Percentiles rank a stretch among this genome's conserved stretches.
phyloP scores from a whole-genome alignment of 352 stramenopile genomes.

The Elongisporangium prolatum region DNA sequence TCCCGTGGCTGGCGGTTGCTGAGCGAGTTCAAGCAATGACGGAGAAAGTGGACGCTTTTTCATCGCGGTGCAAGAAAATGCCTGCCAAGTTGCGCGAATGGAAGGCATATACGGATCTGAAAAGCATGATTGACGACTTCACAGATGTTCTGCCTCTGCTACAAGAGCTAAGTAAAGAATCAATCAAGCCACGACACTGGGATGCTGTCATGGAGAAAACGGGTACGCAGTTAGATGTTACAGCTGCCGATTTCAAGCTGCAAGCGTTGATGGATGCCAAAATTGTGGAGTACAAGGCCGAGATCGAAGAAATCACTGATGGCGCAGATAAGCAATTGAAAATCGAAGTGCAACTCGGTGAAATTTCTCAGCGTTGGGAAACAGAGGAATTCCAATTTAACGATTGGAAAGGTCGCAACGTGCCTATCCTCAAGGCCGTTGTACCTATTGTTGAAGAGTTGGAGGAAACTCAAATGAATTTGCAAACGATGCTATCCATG shows the following conservation, averaged over 20 bases:
- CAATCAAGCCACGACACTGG: conserved; percentile 96
- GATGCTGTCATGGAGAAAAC: conserved; percentile 96
- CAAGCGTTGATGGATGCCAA: conserved; percentile 93
- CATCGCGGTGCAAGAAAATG: conserved; percentile 96
- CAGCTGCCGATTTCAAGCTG: conserved; percentile 94
- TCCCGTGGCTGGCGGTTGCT: conserved; percentile 93
- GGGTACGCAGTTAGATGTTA: conserved; percentile 91
- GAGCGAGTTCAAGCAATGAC: conserved; percentile 94
- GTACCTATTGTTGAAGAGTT: conserved; percentile 96
- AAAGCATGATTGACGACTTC: conserved; percentile 98
- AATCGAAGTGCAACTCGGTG: conserved; percentile 93
- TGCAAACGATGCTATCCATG: conserved; percentile 98
- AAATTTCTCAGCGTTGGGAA: conserved; percentile 94
- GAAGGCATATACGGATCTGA: conserved; percentile 96
- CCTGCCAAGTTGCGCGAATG: conserved; percentile 95
- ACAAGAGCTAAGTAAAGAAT: conserved; percentile 95
- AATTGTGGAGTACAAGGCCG: conserved; percentile 88
- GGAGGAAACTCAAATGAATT: conserved; percentile 97
- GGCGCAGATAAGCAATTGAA: conserved; percentile 97
- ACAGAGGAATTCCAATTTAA: conserved; percentile 95
- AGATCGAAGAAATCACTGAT: conserved; percentile 98
- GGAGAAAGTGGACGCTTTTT: conserved; percentile 96
- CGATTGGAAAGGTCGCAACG: conserved; percentile 91
- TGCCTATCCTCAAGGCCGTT: conserved; percentile 95
- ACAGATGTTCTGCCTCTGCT: conserved; percentile 95